Conservation (phyloP, 345 rosid species). For the Noccaea bulbosa region DNA sequence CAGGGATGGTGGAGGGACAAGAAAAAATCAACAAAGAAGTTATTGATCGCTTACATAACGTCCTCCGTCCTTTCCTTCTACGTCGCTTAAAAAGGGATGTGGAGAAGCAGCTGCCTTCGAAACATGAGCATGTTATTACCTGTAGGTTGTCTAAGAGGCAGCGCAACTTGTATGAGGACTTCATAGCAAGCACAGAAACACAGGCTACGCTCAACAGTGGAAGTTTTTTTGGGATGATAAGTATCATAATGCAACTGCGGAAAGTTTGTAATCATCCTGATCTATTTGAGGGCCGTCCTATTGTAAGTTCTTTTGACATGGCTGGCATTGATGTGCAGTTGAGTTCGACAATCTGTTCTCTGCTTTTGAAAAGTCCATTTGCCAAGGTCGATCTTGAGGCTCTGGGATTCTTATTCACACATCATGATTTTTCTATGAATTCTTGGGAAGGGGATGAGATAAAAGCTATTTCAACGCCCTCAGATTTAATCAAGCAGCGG, state of each 20-base stretch:
- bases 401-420: slow-evolving; percentile 83
- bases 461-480: slow-evolving; percentile 73
- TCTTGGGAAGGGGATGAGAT: slow-evolving; percentile 92
- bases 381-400: slow-evolving; percentile 61
- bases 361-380: slow-evolving; percentile 67
- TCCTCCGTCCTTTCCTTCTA: slow-evolving; percentile 96
- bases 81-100: slow-evolving; percentile 98
- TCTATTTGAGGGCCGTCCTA: slow-evolving; percentile 98
- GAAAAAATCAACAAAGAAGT: slow-evolving; percentile 97
- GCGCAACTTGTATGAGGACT: slow-evolving; percentile 97
- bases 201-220: slow-evolving; percentile 95
- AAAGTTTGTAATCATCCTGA: slow-evolving; percentile 99
- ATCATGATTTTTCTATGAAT: slow-evolving; percentile 75
- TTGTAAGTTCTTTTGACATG: slow-evolving; percentile 97
- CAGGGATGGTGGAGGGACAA: slow-evolving; percentile 99
- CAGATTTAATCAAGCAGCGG: slow-evolving; percentile 63
- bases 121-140: slow-evolving; percentile 89
- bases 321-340: slow-evolving; percentile 71
- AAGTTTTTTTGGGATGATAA: slow-evolving; percentile 99
- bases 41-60: slow-evolving; percentile 97
- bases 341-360: slow-evolving; percentile 74
- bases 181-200: slow-evolving; percentile 98
- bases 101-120: slow-evolving; percentile 95
- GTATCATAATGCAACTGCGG: slow-evolving; percentile 98
- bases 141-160: slow-evolving; percentile 98